Evolutionary conservation across 2,329 filamentous ascomycete species (phyloP), one percentile per base, ranked within the genome.

Genomic region (Hypoxylon sp.): DNA sequence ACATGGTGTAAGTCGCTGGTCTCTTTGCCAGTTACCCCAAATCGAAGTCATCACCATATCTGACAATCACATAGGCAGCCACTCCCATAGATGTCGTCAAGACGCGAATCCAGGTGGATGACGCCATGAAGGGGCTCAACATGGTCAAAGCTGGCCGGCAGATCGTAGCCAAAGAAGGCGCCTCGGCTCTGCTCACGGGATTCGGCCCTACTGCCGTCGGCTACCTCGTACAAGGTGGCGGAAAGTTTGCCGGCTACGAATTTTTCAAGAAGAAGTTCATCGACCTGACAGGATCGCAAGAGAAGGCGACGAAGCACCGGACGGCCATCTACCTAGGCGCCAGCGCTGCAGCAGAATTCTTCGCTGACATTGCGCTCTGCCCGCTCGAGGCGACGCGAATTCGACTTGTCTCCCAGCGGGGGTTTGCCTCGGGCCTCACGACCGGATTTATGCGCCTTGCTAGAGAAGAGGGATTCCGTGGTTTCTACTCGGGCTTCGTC

Each of bases 211-310:
- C 92, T 64, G 90, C 90, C 64, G 91, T 93, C 57, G 92, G 92
- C 76, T 96, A 96, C 82, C 91, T 95, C 80, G 89, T 95, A 61
- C 92, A 96, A 81, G 92, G 92, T 76, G 92, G 92, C 71, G 90
- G 91, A 85, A 96, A 96, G 83, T 96, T 96, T 80, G 91, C 91
- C 74, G 92, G 92, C 74, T 96, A 96, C 81, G 92, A 96, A 81
- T 92, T 93, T 85, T 96, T 96, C 90, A 96, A 96, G 87, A 91
- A 94, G 82, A 87, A 91, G 79, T 89, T 87, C 77, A 93, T 96
- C 79, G 86, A 89, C 78, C 72, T 87, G 61, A 80, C 91, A 64
- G 92, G 82, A 46, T 82, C 81, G 0, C 79, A 79, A 30, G 80
- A 82, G 26, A 75, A 72, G 61, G 82, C 83, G 39, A 79, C 80